A percentile compares a stretch with the other conserved stretches of the same genome.
phyloP scores from a whole-genome alignment of 768 basidiomycete genomes.

The Infundibulicybe gibba region DNA sequence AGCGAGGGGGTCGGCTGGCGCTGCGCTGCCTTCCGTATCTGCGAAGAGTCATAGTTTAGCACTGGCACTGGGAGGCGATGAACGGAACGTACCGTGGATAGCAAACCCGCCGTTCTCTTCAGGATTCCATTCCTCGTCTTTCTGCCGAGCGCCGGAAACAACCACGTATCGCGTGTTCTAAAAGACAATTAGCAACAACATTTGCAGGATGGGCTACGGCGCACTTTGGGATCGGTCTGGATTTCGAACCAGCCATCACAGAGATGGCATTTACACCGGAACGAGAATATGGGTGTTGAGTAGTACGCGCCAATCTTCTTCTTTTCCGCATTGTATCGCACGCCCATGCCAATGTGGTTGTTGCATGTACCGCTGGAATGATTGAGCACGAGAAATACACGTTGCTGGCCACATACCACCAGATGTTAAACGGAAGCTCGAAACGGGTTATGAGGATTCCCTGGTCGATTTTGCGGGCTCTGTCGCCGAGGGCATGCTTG shows the following conservation, averaged over 20 bases:
- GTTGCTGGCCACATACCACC: slow-evolving; percentile 62
- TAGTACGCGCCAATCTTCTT: slow-evolving; percentile 94
- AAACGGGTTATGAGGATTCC: slow-evolving; percentile 95
- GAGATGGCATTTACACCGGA: slow-evolving; percentile 96
- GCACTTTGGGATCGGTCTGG: slow-evolving; percentile 92
- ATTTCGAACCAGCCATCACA: slow-evolving; percentile 99
- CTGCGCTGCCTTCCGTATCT: slow-evolving; percentile 68
- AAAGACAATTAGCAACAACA: neutral
- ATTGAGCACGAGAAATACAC: slow-evolving; percentile 1
- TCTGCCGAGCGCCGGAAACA: slow-evolving; percentile 86
- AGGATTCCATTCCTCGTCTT: slow-evolving; percentile 96
- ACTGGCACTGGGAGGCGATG: neutral
- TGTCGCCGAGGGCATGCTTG: slow-evolving; percentile 90
- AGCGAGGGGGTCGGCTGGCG: slow-evolving; percentile 78
- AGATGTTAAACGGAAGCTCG: slow-evolving; percentile 94
- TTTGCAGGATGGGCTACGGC: slow-evolving; percentile 7
- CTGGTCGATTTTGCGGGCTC: slow-evolving; percentile 94
- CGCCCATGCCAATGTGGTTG: slow-evolving; percentile 97
- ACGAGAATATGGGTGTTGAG: slow-evolving; percentile 91
- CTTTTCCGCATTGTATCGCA: slow-evolving; percentile 99
- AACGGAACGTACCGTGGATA: slow-evolving; percentile 59
- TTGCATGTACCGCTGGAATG: slow-evolving; percentile 80
- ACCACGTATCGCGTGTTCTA: slow-evolving; percentile 97
- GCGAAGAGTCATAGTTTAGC: slow-evolving; percentile 12
- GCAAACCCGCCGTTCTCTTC: slow-evolving; percentile 94